phyloP scores from a whole-genome alignment of 2,329 filamentous ascomycete genomes.

The Ophiocordyceps camponoti-floridani region DNA sequence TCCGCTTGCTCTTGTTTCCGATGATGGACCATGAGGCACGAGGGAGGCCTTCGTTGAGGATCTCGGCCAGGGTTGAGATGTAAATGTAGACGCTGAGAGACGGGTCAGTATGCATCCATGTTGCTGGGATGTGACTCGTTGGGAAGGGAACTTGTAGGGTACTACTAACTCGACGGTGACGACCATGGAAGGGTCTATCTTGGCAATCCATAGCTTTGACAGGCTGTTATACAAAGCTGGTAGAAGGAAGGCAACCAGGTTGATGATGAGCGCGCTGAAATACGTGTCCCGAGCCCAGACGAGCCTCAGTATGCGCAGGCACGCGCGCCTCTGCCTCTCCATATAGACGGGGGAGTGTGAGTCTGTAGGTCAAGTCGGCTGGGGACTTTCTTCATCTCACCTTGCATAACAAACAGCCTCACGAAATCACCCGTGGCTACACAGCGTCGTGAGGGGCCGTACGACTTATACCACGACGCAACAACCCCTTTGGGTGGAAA shows the following conservation, averaged over 20 bases:
- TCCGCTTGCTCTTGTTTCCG: constrained; percentile 40
- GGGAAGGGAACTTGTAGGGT: neutral
- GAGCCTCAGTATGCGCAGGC: too few relatives aligned
- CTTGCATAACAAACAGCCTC: too few relatives aligned
- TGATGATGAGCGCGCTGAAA: constrained; percentile 40
- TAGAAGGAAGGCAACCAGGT: constrained; percentile 41
- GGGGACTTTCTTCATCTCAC: too few relatives aligned
- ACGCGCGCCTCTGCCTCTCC: too few relatives aligned
- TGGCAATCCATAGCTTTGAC: constrained; percentile 52
- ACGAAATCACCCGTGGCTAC: too few relatives aligned
- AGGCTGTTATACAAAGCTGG: constrained; percentile 51
- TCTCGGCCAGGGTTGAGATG: constrained; percentile 47
- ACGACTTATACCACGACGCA: too few relatives aligned
- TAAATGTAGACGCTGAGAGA: constrained; percentile 39
- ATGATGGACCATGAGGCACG: constrained; percentile 52
- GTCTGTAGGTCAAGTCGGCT: too few relatives aligned
- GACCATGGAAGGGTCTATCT: constrained; percentile 37
- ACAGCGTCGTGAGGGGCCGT: too few relatives aligned
- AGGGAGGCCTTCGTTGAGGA: constrained; percentile 56
- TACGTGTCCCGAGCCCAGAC: constrained; percentile 17
- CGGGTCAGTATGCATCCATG: constrained; percentile 26
- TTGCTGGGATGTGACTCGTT: neutral
- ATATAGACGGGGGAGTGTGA: too few relatives aligned
- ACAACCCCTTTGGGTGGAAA: too few relatives aligned
- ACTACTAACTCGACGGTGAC: constrained; percentile 13